Evolutionary conservation across 164 flowering plant species (phyloP).

Genomic region (Nelumbo lutea): DNA sequence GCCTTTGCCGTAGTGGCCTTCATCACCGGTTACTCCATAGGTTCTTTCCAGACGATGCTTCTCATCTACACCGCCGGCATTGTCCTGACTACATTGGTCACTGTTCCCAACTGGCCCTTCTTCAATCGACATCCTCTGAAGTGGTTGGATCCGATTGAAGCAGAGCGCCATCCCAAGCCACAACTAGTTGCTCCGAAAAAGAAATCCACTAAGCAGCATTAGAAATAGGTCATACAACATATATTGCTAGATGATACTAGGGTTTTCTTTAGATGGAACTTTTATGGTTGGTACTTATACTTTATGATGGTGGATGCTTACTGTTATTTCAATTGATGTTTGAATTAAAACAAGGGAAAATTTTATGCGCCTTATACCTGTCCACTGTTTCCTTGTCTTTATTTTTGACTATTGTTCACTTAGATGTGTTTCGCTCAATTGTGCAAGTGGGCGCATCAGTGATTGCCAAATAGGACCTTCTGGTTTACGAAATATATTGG

Average conservation of each 20-base stretch:
- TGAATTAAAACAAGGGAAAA: neutral
- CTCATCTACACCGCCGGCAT: conserved; percentile 67
- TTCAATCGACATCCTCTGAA: conserved; percentile 80
- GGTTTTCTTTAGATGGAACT: neutral
- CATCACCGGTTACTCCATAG: conserved; percentile 43
- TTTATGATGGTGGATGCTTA: neutral
- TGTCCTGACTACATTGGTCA: conserved; percentile 57
- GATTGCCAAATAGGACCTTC: no score
- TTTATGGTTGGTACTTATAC: neutral
- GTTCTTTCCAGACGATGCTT: conserved; percentile 76
- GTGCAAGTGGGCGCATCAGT: no score
- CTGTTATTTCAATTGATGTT: neutral
- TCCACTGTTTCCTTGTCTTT: neutral
- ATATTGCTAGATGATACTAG: neutral
- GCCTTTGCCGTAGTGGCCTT: conserved; percentile 59
- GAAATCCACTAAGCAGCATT: conserved; percentile 43
- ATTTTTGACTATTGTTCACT: no score
- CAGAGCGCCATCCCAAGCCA: conserved; percentile 78
- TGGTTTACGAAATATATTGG: no score
- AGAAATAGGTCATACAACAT: conserved; percentile 38
- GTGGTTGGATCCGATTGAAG: conserved; percentile 79
- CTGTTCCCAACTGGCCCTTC: conserved; percentile 90
- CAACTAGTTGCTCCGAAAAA: conserved; percentile 40
- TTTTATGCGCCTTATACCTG: neutral
- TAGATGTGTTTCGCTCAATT: no score